Evolutionary conservation across 768 basidiomycete species (phyloP), one percentile per base, ranked within the genome.

Genomic region (Boletus huronensis): DNA sequence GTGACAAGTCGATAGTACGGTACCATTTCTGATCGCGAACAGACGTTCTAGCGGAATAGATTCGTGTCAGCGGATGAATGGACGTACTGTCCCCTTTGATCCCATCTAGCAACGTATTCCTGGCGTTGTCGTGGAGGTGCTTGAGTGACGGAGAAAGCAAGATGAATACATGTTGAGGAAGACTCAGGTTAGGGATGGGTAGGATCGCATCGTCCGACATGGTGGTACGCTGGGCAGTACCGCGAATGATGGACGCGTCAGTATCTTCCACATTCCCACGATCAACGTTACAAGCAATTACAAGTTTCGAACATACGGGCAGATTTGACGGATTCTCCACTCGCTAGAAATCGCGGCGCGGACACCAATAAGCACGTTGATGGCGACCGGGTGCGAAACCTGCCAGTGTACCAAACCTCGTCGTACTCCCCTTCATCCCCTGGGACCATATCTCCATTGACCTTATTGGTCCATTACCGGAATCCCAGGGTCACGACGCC

Each of bases 161-260:
- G 10, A 82, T 80, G 63, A 91, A 97, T 13, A 88, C 75, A 65
- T 87, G 82, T 63, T 96, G 88, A 0, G 94, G 80, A 17, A 96
- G 79, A 11, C 78, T 74, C 52, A 94, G 83, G 68, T 97, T 95
- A 23, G 94, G 95, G 57, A 90, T 87, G 0, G 92, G 92, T 36
- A 90, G 79, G 3, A 94, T 83, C 14, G 82, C 74, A 59, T 95
- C 91, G 70, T 96, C 90, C 50, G 90, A 81, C 91, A 94, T 93
- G 53, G 58, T 53, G 31, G 51, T 47, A 25, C 8, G n/a, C 17
- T 38, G 32, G 44, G 26, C 1, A 9, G 17, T 9, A 9, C n/a
- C 2, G 14, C n/a, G 28, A 38, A 11, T 16, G 23, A 8, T 3
- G 19, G 53, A 65, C 64, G 64, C 62, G 65, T 65, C 64, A 58